Percentiles rank a stretch among this genome's conserved stretches.
phyloP scores from a whole-genome alignment of 352 stramenopile genomes.

The Phytophthora hybrid region DNA sequence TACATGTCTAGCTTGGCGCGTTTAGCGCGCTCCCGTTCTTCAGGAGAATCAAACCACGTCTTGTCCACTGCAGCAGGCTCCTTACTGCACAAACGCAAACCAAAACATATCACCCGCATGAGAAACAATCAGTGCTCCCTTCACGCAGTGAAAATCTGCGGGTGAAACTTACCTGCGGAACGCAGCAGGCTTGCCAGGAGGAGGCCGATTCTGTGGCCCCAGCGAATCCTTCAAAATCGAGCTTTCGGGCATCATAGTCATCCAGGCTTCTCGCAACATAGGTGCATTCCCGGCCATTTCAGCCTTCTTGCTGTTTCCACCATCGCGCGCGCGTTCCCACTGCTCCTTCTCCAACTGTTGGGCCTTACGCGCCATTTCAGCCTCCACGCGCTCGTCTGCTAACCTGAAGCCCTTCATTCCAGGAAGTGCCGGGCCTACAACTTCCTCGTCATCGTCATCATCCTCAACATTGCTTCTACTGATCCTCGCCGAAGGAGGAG shows the following conservation, averaged over 20 bases:
- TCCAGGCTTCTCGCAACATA: constrained; percentile 77
- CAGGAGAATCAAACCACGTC: constrained; percentile 85
- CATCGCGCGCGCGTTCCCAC: constrained; percentile 54
- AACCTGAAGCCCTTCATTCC: constrained; percentile 82
- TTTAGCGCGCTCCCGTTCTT: constrained; percentile 81
- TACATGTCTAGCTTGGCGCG: constrained; percentile 88
- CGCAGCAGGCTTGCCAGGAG: constrained; percentile 59
- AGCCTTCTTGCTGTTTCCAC: constrained; percentile 11
- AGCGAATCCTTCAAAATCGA: constrained; percentile 80
- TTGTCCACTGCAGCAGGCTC: constrained; percentile 78
- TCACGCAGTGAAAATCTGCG: neutral
- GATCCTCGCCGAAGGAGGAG: constrained; percentile 31
- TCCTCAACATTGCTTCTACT: constrained; percentile 4
- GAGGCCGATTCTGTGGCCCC: constrained; percentile 56
- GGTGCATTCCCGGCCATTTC: constrained; percentile 25
- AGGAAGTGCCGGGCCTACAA: constrained; percentile 76
- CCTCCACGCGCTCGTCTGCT: constrained; percentile 74
- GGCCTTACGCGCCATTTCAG: constrained; percentile 71
- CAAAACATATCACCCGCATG: constrained; percentile 13
- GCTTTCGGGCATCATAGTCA: constrained; percentile 86
- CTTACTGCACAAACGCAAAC: constrained; percentile 51
- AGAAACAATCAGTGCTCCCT: constrained; percentile 1
- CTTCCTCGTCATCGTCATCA: constrained; percentile 50
- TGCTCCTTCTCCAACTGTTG: constrained; percentile 69
- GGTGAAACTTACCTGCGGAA: constrained; percentile 56